Conservation (phyloP, 441 rosid genomes). For the Erysimum cheiri region DNA sequence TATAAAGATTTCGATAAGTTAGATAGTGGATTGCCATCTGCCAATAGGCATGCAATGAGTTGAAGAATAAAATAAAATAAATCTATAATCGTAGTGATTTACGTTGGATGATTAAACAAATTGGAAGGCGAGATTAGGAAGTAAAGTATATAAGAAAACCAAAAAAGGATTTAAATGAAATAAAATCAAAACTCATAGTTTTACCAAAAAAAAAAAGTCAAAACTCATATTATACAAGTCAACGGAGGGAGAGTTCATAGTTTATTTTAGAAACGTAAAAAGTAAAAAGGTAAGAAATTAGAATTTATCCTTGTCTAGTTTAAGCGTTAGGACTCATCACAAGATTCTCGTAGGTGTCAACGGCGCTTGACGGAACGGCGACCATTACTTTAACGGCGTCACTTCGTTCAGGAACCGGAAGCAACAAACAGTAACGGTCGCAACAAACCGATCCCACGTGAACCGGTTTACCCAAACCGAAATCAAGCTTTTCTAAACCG, state of each 20-base stretch:
- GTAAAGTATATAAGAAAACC: background rate
- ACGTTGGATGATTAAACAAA: slow-evolving; percentile 25
- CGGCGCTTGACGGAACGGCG: slow-evolving; percentile 73
- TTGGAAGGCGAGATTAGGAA: background rate
- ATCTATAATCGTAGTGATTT: background rate
- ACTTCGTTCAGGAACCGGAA: slow-evolving; percentile 59
- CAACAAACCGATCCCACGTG: slow-evolving; percentile 71
- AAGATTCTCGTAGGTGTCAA: slow-evolving; percentile 61
- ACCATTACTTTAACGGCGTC: slow-evolving; percentile 76
- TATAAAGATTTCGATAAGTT: background rate
- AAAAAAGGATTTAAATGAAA: slow-evolving; percentile 2
- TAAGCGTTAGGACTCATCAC: slow-evolving; percentile 51
- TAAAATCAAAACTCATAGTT: too few relatives aligned
- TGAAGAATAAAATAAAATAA: background rate
- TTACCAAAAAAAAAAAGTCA: too few relatives aligned
- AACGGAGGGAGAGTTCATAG: slow-evolving; percentile 38
- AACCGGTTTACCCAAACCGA: slow-evolving; percentile 75
- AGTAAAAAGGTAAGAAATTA: slow-evolving; percentile 15
- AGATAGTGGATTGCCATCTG: slow-evolving; percentile 10
- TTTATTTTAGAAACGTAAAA: slow-evolving; percentile 6
- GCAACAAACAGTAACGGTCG: slow-evolving; percentile 70
- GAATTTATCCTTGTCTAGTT: slow-evolving; percentile 26
- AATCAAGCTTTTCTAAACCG: slow-evolving; percentile 77
- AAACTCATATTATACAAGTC: slow-evolving; percentile 46
- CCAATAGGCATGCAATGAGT: slow-evolving; percentile 26